phyloP scores from a whole-genome alignment of 2,329 filamentous ascomycete genomes.

The Corniculantispora saksenae region DNA sequence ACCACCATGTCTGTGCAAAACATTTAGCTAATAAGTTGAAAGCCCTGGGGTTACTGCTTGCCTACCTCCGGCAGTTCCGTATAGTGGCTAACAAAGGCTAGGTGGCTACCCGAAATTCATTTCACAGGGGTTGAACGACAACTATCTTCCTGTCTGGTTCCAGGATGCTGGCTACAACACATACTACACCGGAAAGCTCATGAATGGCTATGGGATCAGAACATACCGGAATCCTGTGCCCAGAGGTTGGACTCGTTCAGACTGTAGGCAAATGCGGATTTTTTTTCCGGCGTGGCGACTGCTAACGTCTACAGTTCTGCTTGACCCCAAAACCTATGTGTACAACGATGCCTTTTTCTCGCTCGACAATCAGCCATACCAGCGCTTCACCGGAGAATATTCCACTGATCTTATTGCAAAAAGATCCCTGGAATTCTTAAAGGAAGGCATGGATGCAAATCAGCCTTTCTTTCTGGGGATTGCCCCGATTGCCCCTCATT shows the following conservation, averaged over 20 bases:
- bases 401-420: constrained; percentile 53
- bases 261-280: constrained; percentile 23
- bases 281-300: neutral
- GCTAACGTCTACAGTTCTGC: constrained; percentile 43
- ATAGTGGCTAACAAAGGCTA: neutral
- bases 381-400: constrained; percentile 54
- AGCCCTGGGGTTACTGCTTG: neutral
- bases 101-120: constrained; percentile 52
- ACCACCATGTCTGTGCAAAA: constrained; percentile 28
- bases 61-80: neutral
- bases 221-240: constrained; percentile 54
- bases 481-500: constrained; percentile 46
- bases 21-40: constrained; percentile 25
- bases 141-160: constrained; percentile 53
- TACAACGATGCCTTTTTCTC: constrained; percentile 65
- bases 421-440: constrained; percentile 53
- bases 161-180: constrained; percentile 53
- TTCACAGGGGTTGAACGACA: constrained; percentile 49
- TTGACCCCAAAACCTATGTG: constrained; percentile 68
- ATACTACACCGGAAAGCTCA: constrained; percentile 57
- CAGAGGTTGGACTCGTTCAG: constrained; percentile 57
- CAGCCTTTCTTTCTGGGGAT: constrained; percentile 58
- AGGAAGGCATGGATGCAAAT: constrained; percentile 48
- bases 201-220: constrained; percentile 49
- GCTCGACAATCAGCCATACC: constrained; percentile 43